Evolutionary conservation across 768 basidiomycete species (phyloP).

Genomic region (Mycena crocata): DNA sequence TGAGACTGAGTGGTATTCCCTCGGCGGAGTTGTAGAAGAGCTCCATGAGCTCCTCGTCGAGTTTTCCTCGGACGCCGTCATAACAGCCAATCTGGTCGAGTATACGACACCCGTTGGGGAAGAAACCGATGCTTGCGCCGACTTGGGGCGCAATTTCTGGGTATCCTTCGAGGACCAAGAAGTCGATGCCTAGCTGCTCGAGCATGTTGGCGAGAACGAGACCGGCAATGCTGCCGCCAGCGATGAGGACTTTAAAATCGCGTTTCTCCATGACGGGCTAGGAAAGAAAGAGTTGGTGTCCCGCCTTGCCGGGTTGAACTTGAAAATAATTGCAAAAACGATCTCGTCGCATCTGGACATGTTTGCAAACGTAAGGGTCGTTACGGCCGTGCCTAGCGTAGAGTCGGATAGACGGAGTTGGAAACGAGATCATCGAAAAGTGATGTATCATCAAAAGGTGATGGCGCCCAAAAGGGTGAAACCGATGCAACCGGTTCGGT

Average conservation of each 20-base stretch:
- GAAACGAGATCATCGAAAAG: too few species aligned
- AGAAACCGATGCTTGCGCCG: conserved; percentile 21
- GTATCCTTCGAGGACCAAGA: conserved; percentile 15
- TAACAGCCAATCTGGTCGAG: conserved; percentile 18
- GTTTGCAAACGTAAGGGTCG: too few species aligned
- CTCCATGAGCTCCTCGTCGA: conserved; percentile 4
- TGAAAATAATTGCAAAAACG: too few species aligned
- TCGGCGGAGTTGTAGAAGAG: conserved; percentile 3
- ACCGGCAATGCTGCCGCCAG: conserved; percentile 11
- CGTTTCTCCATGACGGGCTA: neutral
- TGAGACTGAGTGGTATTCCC: conserved; percentile 1
- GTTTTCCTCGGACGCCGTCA: conserved; percentile 9
- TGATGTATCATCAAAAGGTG: too few species aligned
- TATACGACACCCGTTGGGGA: conserved; percentile 18
- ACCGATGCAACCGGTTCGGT: too few species aligned
- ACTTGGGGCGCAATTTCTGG: conserved; percentile 22
- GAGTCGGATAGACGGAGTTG: too few species aligned
- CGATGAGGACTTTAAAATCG: conserved; percentile 13
- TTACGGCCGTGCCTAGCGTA: too few species aligned
- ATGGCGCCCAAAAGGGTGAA: too few species aligned
- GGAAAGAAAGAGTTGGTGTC: too few species aligned
- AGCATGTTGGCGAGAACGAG: conserved; percentile 15
- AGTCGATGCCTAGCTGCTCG: conserved; percentile 18
- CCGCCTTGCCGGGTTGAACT: too few species aligned
- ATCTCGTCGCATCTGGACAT: too few species aligned